Conservation (phyloP, 106 monocot species). For the Dendrobium huoshanense region DNA sequence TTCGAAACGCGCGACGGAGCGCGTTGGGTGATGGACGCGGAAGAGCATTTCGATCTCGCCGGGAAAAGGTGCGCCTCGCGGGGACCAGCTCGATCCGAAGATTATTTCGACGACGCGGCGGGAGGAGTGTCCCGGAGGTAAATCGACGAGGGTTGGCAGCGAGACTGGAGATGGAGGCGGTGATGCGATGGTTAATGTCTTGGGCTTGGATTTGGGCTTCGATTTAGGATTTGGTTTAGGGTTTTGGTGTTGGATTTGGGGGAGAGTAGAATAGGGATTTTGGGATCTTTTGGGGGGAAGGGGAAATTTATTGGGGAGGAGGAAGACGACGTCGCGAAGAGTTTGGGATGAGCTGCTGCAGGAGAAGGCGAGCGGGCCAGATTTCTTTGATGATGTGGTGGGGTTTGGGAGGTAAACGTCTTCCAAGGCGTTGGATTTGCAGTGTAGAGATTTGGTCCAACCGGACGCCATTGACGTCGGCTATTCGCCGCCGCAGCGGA, state of each 20-base stretch:
- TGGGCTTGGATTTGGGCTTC: constrained; percentile 12
- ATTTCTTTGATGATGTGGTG: constrained; percentile 9
- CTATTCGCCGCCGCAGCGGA: background rate
- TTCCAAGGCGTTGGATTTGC: constrained; percentile 41
- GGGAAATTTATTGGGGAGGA: constrained; percentile 20
- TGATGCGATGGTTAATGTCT: constrained; percentile 2
- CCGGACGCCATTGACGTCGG: constrained; percentile 22
- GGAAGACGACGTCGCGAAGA: constrained; percentile 30
- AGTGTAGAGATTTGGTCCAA: constrained; percentile 45
- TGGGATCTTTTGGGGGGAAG: constrained; percentile 14
- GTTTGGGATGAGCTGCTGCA: constrained; percentile 28
- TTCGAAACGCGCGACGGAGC: constrained; percentile 68
- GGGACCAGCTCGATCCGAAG: constrained; percentile 69
- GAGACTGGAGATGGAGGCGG: constrained; percentile 15
- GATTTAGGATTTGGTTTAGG: constrained; percentile 3
- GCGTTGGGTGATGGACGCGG: constrained; percentile 67
- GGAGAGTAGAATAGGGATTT: background rate
- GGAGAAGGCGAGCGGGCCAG: constrained; percentile 11
- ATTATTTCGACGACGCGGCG: constrained; percentile 75
- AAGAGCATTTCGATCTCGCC: constrained; percentile 72
- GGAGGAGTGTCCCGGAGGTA: constrained; percentile 59
- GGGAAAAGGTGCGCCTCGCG: constrained; percentile 28
- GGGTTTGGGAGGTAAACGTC: constrained; percentile 30
- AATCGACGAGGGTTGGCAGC: constrained; percentile 38
- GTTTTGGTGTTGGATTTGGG: constrained; percentile 19